These are phyloP conservation scores for Xerocomellus intermedius DNA, from an alignment of 768 basidiomycete genomes.

Conservation along the genomic window DNA sequence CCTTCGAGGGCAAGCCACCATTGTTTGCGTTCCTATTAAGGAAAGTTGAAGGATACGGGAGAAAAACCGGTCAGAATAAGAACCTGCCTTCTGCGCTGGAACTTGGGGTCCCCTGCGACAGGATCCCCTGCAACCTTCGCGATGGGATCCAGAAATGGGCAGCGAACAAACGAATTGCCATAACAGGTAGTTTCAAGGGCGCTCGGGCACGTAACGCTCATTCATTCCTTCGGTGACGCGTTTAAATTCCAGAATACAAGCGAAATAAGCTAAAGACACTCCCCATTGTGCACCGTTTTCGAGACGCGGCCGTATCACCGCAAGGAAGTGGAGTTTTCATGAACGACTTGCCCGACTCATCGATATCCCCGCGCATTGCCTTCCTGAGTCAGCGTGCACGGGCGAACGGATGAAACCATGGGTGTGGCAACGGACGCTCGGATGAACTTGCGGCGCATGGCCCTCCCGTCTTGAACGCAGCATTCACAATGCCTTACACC, in stretches of 20 bases:
- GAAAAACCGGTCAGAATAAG: constrained; percentile 30
- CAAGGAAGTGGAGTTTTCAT: constrained; percentile 15
- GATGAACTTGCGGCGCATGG: constrained; percentile 12
- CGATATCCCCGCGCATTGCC: constrained; percentile 12
- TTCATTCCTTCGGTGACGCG: constrained; percentile 30
- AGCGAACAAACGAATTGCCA: constrained; percentile 38
- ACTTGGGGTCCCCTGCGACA: constrained; percentile 30
- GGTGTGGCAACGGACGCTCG: constrained; percentile 17
- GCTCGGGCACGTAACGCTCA: constrained; percentile 33
- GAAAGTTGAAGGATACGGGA: constrained; percentile 34
- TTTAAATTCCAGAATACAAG: constrained; percentile 30
- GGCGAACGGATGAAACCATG: constrained; percentile 19
- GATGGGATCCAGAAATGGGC: constrained; percentile 31
- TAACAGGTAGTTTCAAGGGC: constrained; percentile 37
- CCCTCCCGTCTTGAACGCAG: constrained; percentile 9
- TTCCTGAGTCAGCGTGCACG: constrained; percentile 12
- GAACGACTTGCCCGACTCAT: constrained; percentile 15
- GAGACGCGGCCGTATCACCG: constrained; percentile 16
- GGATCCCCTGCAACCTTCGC: constrained; percentile 24
- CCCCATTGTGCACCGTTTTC: constrained; percentile 17
- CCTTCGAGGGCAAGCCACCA: constrained; percentile 27
- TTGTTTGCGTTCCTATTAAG: constrained; percentile 32
- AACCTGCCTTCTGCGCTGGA: constrained; percentile 36
- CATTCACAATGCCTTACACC: constrained; percentile 6
- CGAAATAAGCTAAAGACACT: constrained; percentile 26